Conservation (phyloP, 73 alveolate species). For the Tetrahymena elliotti region DNA sequence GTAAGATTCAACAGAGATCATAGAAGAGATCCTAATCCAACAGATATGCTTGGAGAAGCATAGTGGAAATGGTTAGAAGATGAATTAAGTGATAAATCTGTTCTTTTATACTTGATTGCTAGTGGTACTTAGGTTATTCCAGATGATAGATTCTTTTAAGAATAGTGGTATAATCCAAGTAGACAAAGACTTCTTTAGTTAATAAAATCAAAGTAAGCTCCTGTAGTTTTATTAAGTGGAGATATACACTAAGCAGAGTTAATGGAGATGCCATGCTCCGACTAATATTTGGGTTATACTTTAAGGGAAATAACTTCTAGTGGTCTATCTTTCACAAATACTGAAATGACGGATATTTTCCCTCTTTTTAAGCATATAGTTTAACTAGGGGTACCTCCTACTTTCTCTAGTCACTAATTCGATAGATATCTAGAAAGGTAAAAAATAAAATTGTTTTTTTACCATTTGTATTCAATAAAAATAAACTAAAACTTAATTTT, state of each 20-base stretch:
- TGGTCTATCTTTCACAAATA: conserved; percentile 60
- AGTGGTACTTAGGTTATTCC: conserved; percentile 49
- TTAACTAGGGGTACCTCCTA: not conserved
- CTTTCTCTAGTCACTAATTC: not conserved
- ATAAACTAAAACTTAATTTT: not conserved
- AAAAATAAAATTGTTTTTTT: not conserved
- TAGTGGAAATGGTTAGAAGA: conserved; percentile 51
- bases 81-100: conserved; percentile 9
- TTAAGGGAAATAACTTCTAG: conserved; percentile 62
- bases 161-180: conserved; percentile 41
- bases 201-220: conserved; percentile 20
- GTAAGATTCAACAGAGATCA: conserved; percentile 50
- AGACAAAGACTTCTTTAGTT: conserved; percentile 21
- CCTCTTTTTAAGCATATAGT: not conserved
- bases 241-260: conserved; percentile 65
- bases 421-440: not conserved
- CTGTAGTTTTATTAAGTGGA: conserved; percentile 44
- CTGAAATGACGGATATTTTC: not conserved
- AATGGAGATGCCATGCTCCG: conserved; percentile 11
- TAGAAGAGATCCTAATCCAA: conserved; percentile 12
- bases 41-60: conserved; percentile 50
- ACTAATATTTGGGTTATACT: conserved; percentile 24
- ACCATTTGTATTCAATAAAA: too few relatives aligned
- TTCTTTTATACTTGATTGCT: conserved; percentile 28
- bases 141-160: conserved; percentile 48